Percentiles rank a stretch among this genome's conserved stretches.
Conservation (phyloP, 768 basidiomycete genomes). For the Boletellus emodensis region DNA sequence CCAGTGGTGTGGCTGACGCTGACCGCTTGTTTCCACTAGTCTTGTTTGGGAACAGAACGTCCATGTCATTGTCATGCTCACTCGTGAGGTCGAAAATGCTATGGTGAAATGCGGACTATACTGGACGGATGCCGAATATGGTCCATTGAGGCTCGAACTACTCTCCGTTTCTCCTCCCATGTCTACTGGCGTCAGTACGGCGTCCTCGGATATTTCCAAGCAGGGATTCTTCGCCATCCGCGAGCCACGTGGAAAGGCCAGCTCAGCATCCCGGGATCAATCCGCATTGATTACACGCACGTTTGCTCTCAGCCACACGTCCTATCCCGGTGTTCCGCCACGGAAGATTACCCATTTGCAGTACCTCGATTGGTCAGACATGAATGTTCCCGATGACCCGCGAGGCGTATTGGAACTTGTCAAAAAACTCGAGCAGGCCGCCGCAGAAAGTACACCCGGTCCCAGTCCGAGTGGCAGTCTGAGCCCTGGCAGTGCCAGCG, state of each 20-base stretch:
- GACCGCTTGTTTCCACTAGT: conserved; percentile 33
- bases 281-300: conserved; percentile 48
- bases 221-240: conserved; percentile 38
- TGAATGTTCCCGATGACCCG: conserved; percentile 89
- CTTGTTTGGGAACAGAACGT: conserved; percentile 94
- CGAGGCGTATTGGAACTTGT: conserved; percentile 71
- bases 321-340: conserved; percentile 54
- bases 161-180: conserved; percentile 41
- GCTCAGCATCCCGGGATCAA: conserved; percentile 11
- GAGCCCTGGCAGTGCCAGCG: conserved; percentile 19
- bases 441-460: conserved; percentile 27
- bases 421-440: conserved; percentile 51
- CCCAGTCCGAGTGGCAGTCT: conserved; percentile 26
- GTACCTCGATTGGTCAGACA: conserved; percentile 94
- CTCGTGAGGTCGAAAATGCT: conserved; percentile 84
- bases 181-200: conserved; percentile 24
- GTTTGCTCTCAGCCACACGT: conserved; percentile 64
- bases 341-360: conserved; percentile 83
- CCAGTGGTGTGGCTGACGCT: not conserved
- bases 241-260: conserved; percentile 14
- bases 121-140: conserved; percentile 71
- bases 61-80: conserved; percentile 95
- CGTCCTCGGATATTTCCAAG: conserved; percentile 18
- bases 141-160: conserved; percentile 61
- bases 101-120: conserved; percentile 90